Evolutionary conservation across 2,329 filamentous ascomycete genomes (phyloP), one percentile per base, ranked within the genome.

Genomic region (Endocalyx cinctus): DNA sequence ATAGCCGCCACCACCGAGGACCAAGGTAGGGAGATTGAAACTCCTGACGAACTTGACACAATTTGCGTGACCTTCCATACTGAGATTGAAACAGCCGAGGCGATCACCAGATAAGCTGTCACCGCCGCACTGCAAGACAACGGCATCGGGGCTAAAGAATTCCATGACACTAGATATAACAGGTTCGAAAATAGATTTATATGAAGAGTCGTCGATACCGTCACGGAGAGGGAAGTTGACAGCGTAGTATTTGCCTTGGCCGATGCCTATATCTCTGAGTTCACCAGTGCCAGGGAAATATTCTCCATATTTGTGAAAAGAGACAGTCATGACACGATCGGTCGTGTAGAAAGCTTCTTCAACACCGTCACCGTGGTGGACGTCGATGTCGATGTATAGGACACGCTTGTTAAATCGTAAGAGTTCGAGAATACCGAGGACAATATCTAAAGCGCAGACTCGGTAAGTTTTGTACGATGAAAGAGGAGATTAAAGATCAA

Each of bases 251-350:
- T 92, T 92, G 41, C 89, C 89, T 15, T 83, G 74, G 41, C 92
- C 94, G 39, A 89, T 82, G 19, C 89, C 89, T 33, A 87, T 88
- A 53, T 90, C 87, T 43, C 87, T 74, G 37, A 92, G 80, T 46
- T 88, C 85, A 34, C 89, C 89, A 2, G 89, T 96, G 29, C 88
- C 89, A 0, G 89, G 89, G 62, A 95, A 96, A 64, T 94, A 96
- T 64, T 87, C 87, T 56, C 92, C 90, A 59, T 95, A 97, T 59
- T 97, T 96, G 70, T 98, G 88, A 62, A 92, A 94, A 0, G 86
- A 94, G 11, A 92, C 80, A 0, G 88, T 95, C 74, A 95, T 89
- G 48, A 95, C 88, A 45, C 88, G 82, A 51, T 94, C 87, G 25
- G 87, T 92, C 6, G 87, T 90, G 61, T 90, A 92, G 57, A 95